Evolutionary conservation across 768 basidiomycete species (phyloP).

Genomic region (Russula vinacea): DNA sequence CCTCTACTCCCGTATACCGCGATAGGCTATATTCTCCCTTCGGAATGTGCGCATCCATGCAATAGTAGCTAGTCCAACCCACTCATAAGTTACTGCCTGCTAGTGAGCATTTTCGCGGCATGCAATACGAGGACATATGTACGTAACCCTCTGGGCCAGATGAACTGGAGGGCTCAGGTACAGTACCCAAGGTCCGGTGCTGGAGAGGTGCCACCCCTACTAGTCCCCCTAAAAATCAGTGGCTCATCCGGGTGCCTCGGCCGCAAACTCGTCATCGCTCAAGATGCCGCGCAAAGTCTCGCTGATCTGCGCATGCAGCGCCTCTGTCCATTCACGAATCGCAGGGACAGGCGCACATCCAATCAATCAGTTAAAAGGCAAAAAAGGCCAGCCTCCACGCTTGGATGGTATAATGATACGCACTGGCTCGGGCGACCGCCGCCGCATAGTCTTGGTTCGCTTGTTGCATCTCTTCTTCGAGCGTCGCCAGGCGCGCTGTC

Average conservation of each 20-base stretch:
- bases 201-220: neutral
- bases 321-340: conserved; percentile 41
- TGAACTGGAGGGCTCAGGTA: neutral
- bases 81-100: too few relatives aligned
- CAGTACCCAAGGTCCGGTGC: neutral
- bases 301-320: conserved; percentile 57
- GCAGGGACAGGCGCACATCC: neutral
- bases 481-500: conserved; percentile 60
- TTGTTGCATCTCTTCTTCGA: conserved; percentile 67
- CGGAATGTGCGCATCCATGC: neutral
- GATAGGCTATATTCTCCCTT: neutral
- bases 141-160: neutral
- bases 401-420: neutral
- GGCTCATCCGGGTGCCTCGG: conserved; percentile 31
- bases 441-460: conserved; percentile 75
- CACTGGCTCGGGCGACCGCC: conserved; percentile 75
- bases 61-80: too few relatives aligned
- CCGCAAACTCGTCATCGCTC: conserved; percentile 46
- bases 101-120: neutral
- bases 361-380: neutral
- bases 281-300: conserved; percentile 58
- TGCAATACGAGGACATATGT: neutral
- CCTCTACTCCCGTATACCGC: neutral
- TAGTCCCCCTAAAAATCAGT: neutral
- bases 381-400: too few relatives aligned